phyloP scores from a whole-genome alignment of 495 filamentous ascomycete species.

The Clohesyomyces aquaticus region DNA sequence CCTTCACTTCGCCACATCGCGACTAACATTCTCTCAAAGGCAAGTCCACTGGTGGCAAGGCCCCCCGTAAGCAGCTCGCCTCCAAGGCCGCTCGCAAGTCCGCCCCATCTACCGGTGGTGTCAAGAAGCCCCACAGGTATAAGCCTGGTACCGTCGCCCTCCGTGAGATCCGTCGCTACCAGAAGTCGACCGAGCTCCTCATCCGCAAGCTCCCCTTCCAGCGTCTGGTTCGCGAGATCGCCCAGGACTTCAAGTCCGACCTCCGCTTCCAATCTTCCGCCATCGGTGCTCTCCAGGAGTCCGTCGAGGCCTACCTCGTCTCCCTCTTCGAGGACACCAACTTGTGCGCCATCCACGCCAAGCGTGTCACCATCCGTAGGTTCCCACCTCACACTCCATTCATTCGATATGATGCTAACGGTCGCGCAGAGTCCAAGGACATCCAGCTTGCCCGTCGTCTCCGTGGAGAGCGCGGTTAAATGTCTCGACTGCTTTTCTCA shows the following conservation, averaged over 20 bases:
- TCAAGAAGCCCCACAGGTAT: conserved; percentile 99
- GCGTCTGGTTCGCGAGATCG: conserved; percentile 99
- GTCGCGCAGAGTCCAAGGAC: conserved; percentile 67
- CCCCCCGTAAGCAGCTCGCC: conserved; percentile 42
- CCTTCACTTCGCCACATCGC: conserved; percentile 31
- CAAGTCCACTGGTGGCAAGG: conserved; percentile 44
- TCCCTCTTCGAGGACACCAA: conserved; percentile 99
- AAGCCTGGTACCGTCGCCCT: conserved; percentile 99
- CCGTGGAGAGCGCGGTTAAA: conserved; percentile 88
- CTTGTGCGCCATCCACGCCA: conserved; percentile 99
- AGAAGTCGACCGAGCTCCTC: conserved; percentile 99
- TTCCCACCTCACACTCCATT: neutral
- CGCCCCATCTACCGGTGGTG: conserved; percentile 61
- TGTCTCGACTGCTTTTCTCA: conserved; percentile 17
- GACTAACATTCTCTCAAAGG: conserved; percentile 53
- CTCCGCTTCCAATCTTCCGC: conserved; percentile 99
- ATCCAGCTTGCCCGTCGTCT: conserved; percentile 96
- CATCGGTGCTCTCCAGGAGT: conserved; percentile 99
- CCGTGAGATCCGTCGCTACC: conserved; percentile 99
- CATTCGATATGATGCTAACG: conserved; percentile 45
- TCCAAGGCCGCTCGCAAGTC: conserved; percentile 44
- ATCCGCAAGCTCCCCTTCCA: conserved; percentile 99
- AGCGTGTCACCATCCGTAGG: conserved; percentile 69
- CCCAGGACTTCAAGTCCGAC: conserved; percentile 99
- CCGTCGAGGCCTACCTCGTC: conserved; percentile 99